These are phyloP conservation scores for Trifolium dubium DNA, from an alignment of 306 rosid species.

Conservation along the genomic window DNA sequence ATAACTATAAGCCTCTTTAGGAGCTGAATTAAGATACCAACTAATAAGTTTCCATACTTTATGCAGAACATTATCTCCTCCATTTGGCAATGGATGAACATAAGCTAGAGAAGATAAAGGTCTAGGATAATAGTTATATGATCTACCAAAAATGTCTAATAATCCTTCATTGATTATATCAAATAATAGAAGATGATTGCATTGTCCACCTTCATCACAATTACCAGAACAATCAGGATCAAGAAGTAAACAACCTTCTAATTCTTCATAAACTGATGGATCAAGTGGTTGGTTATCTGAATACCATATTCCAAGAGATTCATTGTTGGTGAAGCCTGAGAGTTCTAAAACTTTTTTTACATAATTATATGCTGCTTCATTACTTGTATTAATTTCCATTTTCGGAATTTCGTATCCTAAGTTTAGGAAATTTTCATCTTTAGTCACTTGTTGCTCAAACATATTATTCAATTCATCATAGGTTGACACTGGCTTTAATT, in stretches of 20 bases:
- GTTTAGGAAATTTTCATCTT: slow-evolving; percentile 32
- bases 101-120: slow-evolving; percentile 53
- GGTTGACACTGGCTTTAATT: background rate
- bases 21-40: slow-evolving; percentile 53
- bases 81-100: slow-evolving; percentile 57
- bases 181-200: slow-evolving; percentile 69
- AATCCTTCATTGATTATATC: slow-evolving; percentile 77
- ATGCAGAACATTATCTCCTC: slow-evolving; percentile 55
- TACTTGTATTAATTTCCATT: slow-evolving; percentile 46
- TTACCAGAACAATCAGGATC: slow-evolving; percentile 62
- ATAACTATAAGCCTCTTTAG: slow-evolving; percentile 37
- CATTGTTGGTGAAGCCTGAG: slow-evolving; percentile 56
- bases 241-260: slow-evolving; percentile 56
- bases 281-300: slow-evolving; percentile 61
- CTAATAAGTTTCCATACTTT: slow-evolving; percentile 71
- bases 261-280: slow-evolving; percentile 57
- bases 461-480: slow-evolving; percentile 33
- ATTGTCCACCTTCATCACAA: slow-evolving; percentile 47
- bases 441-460: slow-evolving; percentile 36
- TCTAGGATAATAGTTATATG: slow-evolving; percentile 63
- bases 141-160: slow-evolving; percentile 65
- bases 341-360: slow-evolving; percentile 73
- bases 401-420: slow-evolving; percentile 34
- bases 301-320: slow-evolving; percentile 59
- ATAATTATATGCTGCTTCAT: slow-evolving; percentile 61